A percentile compares a stretch with the other conserved stretches of the same genome.
These are phyloP conservation scores for Melanopsichium pennsylvanicum DNA, from an alignment of 1,284 basidiomycete genomes.

Conservation along the genomic window DNA sequence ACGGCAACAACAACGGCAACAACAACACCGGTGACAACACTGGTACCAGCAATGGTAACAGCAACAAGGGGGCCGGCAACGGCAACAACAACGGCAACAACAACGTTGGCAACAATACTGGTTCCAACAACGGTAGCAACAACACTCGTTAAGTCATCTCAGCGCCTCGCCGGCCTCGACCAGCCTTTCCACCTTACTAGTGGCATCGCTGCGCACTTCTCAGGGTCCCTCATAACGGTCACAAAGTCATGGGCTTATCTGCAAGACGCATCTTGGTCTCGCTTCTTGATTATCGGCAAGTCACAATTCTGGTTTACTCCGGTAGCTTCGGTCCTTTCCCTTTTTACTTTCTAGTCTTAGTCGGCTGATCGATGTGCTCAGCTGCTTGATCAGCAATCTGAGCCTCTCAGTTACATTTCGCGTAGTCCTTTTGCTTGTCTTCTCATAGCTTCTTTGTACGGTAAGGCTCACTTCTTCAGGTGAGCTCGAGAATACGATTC, in stretches of 20 bases:
- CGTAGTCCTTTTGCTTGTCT: background rate
- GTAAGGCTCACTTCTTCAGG: background rate
- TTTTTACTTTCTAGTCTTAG: background rate
- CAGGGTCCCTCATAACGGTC: no score
- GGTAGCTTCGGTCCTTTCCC: background rate
- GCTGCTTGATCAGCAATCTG: background rate
- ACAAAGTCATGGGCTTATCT: background rate
- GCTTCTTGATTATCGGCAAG: background rate
- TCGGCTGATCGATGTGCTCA: slow-evolving; percentile 5
- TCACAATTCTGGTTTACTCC: background rate
- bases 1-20: slow-evolving; percentile 6
- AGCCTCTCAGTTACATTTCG: background rate
- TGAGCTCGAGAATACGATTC: no score
- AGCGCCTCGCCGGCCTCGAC: no score
- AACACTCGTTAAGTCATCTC: no score
- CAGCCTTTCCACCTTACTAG: no score
- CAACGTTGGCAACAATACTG: background rate
- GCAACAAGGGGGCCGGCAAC: background rate
- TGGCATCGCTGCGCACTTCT: no score
- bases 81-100: background rate
- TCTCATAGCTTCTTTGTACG: background rate
- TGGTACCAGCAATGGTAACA: background rate
- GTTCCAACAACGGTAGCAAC: background rate
- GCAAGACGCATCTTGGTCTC: background rate
- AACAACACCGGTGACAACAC: background rate